Evolutionary conservation across 78 protist species (phyloP).

Genomic region (Acrasis kona): DNA sequence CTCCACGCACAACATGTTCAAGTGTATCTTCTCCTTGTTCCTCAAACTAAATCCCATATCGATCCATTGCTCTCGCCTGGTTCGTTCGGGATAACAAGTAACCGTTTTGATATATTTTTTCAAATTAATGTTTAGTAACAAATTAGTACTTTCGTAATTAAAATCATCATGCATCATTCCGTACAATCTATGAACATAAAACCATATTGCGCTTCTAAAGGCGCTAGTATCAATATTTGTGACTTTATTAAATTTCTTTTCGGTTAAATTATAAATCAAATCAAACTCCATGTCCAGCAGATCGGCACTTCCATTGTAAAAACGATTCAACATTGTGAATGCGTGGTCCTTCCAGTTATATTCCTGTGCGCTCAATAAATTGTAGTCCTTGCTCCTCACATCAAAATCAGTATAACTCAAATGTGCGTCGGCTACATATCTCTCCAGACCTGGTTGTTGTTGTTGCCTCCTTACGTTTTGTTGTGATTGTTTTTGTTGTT

Average conservation of each 20-base stretch:
- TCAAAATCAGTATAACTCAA: neutral
- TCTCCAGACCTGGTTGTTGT: too few relatives aligned
- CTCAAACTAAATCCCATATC: slow-evolving; percentile 6
- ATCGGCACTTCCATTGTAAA: neutral
- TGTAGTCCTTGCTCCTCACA: neutral
- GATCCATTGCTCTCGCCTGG: neutral
- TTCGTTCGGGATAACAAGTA: neutral
- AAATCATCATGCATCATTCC: slow-evolving; percentile 22
- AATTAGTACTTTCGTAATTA: neutral
- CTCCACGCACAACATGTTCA: neutral
- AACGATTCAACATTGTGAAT: neutral
- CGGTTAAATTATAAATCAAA: neutral
- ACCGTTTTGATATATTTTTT: slow-evolving; percentile 12
- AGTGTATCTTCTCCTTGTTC: slow-evolving; percentile 19
- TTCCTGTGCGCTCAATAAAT: neutral
- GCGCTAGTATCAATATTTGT: slow-evolving; percentile 7
- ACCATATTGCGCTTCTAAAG: slow-evolving; percentile 12
- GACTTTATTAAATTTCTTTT: slow-evolving; percentile 4
- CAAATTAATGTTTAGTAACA: neutral
- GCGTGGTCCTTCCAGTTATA: neutral
- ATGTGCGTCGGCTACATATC: too few relatives aligned
- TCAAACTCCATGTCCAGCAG: neutral
- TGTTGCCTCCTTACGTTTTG: too few relatives aligned
- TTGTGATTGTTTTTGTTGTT: neutral
- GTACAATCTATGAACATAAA: slow-evolving; percentile 7